Evolutionary conservation across 805 yeast species (phyloP).

Genomic region (Sporopachydermia quercuum): DNA sequence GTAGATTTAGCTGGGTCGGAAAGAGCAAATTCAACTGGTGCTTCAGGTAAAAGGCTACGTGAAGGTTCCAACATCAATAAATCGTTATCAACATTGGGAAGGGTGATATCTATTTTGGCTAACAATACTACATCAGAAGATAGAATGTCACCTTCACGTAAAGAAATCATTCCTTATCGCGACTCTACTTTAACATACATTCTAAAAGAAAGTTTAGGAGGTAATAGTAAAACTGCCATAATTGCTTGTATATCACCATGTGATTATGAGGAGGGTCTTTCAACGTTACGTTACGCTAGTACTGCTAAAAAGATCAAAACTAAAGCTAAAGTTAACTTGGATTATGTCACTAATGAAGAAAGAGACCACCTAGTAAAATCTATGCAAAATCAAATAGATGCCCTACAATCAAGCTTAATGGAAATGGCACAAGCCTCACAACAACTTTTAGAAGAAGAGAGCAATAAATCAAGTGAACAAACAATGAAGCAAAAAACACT

Average conservation of each 20-base stretch:
- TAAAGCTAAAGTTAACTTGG: constrained; percentile 38
- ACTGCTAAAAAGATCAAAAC: constrained; percentile 59
- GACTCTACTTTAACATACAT: constrained; percentile 68
- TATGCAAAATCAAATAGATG: constrained; percentile 24
- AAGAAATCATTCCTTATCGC: constrained; percentile 43
- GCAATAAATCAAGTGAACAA: constrained; percentile 8
- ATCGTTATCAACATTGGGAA: constrained; percentile 62
- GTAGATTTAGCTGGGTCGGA: constrained; percentile 83
- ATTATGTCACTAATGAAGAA: constrained; percentile 21
- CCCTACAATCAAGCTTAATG: constrained; percentile 13
- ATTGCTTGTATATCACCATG: constrained; percentile 76
- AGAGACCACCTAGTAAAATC: constrained; percentile 22
- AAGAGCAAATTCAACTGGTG: constrained; percentile 46
- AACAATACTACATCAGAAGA: constrained; percentile 15
- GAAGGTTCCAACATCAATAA: constrained; percentile 72
- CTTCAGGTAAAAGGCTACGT: constrained; percentile 41
- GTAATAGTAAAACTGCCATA: constrained; percentile 78
- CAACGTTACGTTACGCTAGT: constrained; percentile 66
- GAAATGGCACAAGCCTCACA: not conserved
- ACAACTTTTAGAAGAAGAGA: not conserved
- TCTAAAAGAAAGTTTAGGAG: constrained; percentile 62
- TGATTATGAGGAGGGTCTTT: constrained; percentile 63
- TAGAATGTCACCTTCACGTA: constrained; percentile 12
- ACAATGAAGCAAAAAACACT: constrained; percentile 12
- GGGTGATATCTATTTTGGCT: constrained; percentile 43